phyloP scores from a whole-genome alignment of 2,329 filamentous ascomycete genomes.

The Trichoderma aggressivum region DNA sequence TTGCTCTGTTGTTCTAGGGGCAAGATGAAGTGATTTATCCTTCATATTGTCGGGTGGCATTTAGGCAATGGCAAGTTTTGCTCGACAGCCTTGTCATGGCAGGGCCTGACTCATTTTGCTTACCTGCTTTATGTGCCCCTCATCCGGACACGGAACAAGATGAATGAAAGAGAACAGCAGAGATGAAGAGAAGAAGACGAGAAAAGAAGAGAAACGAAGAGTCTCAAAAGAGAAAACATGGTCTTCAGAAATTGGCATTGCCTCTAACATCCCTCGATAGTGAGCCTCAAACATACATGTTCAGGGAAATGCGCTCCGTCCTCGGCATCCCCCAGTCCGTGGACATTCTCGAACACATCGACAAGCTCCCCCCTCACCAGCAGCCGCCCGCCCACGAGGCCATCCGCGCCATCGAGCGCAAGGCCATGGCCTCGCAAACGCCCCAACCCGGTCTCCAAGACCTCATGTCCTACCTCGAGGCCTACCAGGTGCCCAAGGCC shows the following conservation, averaged over 20 bases:
- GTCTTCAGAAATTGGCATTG: background rate
- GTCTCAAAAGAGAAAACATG: background rate
- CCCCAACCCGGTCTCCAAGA: constrained; percentile 75
- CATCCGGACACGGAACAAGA: background rate
- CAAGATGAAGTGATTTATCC: background rate
- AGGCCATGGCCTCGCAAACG: constrained; percentile 74
- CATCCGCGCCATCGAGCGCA: constrained; percentile 75
- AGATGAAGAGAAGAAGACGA: background rate
- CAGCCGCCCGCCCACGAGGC: constrained; percentile 66
- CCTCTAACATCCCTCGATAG: constrained; percentile 41
- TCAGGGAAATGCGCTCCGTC: constrained; percentile 74
- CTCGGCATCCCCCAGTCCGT: constrained; percentile 67
- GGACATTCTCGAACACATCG: constrained; percentile 90
- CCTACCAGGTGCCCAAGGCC: constrained; percentile 64
- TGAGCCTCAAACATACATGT: constrained; percentile 94
- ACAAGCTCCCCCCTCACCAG: constrained; percentile 59
- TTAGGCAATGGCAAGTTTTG: background rate
- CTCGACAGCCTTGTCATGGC: background rate
- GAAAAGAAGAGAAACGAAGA: background rate
- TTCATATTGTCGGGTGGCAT: background rate
- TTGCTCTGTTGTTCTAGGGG: background rate
- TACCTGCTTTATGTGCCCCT: background rate
- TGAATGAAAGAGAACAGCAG: background rate
- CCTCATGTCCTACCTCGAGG: constrained; percentile 81
- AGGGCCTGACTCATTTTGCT: constrained; percentile 17